These are phyloP conservation scores for Hypoxylon fuscum DNA, from an alignment of 495 filamentous ascomycete species.

Conservation along the genomic window DNA sequence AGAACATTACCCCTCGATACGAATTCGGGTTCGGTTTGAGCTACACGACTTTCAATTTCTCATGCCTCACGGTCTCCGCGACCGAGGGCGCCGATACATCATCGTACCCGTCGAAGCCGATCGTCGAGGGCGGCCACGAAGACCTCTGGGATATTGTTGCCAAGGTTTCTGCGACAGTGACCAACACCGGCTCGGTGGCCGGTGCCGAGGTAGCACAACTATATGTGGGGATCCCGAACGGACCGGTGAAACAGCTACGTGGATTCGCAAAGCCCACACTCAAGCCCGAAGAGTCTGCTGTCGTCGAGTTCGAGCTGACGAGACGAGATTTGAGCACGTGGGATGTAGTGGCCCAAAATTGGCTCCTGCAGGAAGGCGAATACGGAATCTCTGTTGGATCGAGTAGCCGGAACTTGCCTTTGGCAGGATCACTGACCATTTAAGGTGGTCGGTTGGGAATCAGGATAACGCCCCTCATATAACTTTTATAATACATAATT, in stretches of 20 bases:
- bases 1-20: constrained; percentile 70
- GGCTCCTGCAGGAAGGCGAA: constrained; percentile 60
- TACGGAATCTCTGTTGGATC: constrained; percentile 65
- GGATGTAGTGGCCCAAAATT: constrained; percentile 68
- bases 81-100: constrained; percentile 38
- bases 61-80: constrained; percentile 49
- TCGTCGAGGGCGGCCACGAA: constrained; percentile 65
- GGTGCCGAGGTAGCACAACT: constrained; percentile 70
- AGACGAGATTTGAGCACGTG: constrained; percentile 74
- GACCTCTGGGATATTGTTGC: constrained; percentile 67
- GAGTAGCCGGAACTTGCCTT: constrained; percentile 71
- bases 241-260: constrained; percentile 66
- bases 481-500: no score
- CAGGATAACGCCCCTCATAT: no score
- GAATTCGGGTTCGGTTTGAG: constrained; percentile 78
- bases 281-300: constrained; percentile 50
- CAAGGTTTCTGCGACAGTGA: constrained; percentile 60
- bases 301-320: constrained; percentile 65
- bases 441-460: neutral
- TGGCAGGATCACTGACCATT: constrained; percentile 32
- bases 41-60: constrained; percentile 71
- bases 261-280: constrained; percentile 72
- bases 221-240: constrained; percentile 66
- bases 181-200: constrained; percentile 62
- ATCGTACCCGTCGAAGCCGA: constrained; percentile 48